phyloP scores from a whole-genome alignment of 2,329 filamentous ascomycete species.

The Mycosphaerella sp. region DNA sequence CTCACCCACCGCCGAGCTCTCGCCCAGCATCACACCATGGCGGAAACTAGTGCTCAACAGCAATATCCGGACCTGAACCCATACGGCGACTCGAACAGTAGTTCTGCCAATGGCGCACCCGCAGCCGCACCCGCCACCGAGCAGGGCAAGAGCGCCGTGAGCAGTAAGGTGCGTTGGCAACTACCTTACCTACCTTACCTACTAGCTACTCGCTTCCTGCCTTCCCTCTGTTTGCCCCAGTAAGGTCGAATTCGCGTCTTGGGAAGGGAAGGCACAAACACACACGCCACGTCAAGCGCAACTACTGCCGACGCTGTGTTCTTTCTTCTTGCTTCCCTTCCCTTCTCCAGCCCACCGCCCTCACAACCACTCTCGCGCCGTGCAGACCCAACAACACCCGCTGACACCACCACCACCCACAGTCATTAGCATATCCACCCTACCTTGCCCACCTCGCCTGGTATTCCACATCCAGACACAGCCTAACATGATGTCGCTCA shows the following conservation, averaged over 20 bases:
- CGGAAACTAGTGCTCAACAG: constrained; percentile 24
- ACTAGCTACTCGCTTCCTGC: no score
- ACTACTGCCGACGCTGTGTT: no score
- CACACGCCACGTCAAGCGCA: constrained; percentile 2
- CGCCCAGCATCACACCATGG: constrained; percentile 15
- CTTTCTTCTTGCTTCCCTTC: background rate
- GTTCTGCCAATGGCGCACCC: background rate
- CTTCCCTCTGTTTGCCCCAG: background rate
- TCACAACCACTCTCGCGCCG: background rate
- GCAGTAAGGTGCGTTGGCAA: constrained; percentile 42
- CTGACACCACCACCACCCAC: constrained; percentile 19
- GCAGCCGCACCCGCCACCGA: background rate
- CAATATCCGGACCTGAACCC: constrained; percentile 34
- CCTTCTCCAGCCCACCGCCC: background rate
- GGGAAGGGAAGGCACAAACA: constrained; percentile 5
- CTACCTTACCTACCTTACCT: no score
- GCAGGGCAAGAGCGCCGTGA: constrained; percentile 36
- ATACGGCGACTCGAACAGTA: constrained; percentile 18
- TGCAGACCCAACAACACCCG: background rate
- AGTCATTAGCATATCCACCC: constrained; percentile 16
- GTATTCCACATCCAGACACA: constrained; percentile 7
- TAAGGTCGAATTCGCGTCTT: background rate
- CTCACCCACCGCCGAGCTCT: constrained; percentile 2
- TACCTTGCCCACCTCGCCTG: constrained; percentile 13
- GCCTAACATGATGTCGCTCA: constrained; percentile 19